phyloP scores from a whole-genome alignment of 768 basidiomycete species.

The Termitomyces sp. region DNA sequence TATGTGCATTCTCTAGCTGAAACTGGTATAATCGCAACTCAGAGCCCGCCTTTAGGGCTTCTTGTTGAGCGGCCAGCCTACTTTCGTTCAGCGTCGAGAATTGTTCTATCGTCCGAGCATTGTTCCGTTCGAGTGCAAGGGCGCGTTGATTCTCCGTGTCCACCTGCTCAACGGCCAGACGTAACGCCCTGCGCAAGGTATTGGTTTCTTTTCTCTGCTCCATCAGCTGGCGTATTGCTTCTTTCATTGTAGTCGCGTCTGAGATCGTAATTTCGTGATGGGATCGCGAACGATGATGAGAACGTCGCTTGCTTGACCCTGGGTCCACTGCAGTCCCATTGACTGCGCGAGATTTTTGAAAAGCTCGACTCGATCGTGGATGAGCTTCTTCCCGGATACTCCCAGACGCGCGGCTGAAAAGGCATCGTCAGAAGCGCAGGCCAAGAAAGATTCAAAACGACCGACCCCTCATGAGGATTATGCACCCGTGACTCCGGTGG shows the following conservation, averaged over 20 bases:
- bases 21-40: slow-evolving; percentile 35
- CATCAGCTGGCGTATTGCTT: slow-evolving; percentile 27
- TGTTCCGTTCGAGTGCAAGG: slow-evolving; percentile 29
- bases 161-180: slow-evolving; percentile 30
- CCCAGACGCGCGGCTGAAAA: not conserved
- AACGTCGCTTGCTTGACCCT: slow-evolving; percentile 9
- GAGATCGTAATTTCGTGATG: slow-evolving; percentile 4
- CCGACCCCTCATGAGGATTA: not conserved
- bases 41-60: slow-evolving; percentile 31
- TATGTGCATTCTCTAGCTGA: slow-evolving; percentile 37
- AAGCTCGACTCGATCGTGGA: not conserved
- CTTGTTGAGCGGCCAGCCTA: slow-evolving; percentile 31
- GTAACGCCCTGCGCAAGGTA: slow-evolving; percentile 31
- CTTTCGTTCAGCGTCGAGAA: slow-evolving; percentile 34
- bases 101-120: slow-evolving; percentile 28
- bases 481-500: not conserved
- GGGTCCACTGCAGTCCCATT: not conserved
- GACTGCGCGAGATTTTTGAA: not conserved
- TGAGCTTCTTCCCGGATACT: not conserved
- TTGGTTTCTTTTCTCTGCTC: slow-evolving; percentile 32
- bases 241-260: slow-evolving; percentile 18
- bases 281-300: slow-evolving; percentile 6
- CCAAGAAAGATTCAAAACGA: not conserved
- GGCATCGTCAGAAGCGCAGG: not conserved
- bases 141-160: slow-evolving; percentile 32